A percentile compares a stretch with the other conserved stretches of the same genome.
These are phyloP conservation scores for Neospermospora avenae DNA, from an alignment of 2,329 filamentous ascomycete species.

Conservation along the genomic window DNA sequence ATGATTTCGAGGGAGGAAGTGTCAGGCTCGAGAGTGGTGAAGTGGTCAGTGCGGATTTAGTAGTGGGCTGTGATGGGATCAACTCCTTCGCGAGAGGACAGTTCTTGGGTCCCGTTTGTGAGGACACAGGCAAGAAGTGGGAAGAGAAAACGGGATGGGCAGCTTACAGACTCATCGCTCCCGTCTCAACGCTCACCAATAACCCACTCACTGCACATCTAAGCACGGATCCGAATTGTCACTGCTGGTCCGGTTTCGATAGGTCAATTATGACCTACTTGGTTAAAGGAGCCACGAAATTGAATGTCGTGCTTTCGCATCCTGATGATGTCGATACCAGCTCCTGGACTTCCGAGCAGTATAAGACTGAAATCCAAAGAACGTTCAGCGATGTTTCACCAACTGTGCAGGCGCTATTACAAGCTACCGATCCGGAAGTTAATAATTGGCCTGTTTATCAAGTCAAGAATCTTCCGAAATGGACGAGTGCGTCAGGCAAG, in stretches of 20 bases:
- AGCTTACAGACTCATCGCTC: neutral
- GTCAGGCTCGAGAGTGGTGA: conserved; percentile 32
- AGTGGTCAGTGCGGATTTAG: conserved; percentile 26
- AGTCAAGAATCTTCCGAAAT: neutral
- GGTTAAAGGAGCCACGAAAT: neutral
- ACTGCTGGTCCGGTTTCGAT: neutral
- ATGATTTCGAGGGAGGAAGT: conserved; percentile 12
- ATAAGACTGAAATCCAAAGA: neutral
- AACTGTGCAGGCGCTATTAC: neutral
- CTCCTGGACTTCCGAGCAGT: neutral
- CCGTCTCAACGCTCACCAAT: neutral
- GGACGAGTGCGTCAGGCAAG: neutral
- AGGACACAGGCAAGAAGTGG: neutral
- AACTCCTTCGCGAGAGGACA: conserved; percentile 25
- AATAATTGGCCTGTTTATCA: conserved; percentile 1
- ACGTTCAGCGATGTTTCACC: neutral
- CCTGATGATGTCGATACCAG: neutral
- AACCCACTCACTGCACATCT: neutral
- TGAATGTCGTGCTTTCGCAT: neutral
- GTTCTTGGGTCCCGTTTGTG: neutral
- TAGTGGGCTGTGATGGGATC: conserved; percentile 36
- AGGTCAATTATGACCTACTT: neutral
- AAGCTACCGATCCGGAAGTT: neutral
- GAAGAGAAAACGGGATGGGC: neutral
- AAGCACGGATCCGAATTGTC: neutral